phyloP scores from a whole-genome alignment of 1,284 basidiomycete species.

The Marasmius tenuissimus region DNA sequence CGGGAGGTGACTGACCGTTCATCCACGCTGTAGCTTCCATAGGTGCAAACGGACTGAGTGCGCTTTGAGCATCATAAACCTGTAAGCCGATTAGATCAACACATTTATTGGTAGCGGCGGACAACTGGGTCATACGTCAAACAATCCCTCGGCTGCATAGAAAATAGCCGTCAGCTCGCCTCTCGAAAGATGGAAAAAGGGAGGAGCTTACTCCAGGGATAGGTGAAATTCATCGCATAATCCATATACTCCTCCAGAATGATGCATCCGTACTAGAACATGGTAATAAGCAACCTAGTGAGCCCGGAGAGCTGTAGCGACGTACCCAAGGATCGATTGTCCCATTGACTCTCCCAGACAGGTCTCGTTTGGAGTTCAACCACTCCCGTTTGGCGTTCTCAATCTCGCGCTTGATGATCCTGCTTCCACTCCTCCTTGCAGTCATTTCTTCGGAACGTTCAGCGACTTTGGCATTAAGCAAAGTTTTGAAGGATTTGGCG shows the following conservation, averaged over 20 bases:
- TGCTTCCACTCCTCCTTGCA: background rate
- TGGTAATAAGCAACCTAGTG: slow-evolving; percentile 5
- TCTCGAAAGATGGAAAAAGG: background rate
- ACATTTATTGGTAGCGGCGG: background rate
- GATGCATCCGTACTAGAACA: slow-evolving; percentile 54
- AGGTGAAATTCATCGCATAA: slow-evolving; percentile 61
- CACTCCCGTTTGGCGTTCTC: slow-evolving; percentile 17
- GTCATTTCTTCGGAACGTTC: background rate
- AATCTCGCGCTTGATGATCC: slow-evolving; percentile 24
- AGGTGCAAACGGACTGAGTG: slow-evolving; percentile 43
- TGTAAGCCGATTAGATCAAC: slow-evolving; percentile 16
- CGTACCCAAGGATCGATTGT: slow-evolving; percentile 54
- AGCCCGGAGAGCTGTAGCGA: slow-evolving; percentile 2
- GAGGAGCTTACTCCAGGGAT: slow-evolving; percentile 60
- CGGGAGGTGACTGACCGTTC: slow-evolving; percentile 45
- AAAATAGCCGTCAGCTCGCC: background rate
- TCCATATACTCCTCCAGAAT: slow-evolving; percentile 53
- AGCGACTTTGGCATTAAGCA: background rate
- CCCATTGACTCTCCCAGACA: slow-evolving; percentile 42
- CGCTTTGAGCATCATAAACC: slow-evolving; percentile 58
- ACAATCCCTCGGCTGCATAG: background rate
- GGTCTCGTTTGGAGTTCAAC: slow-evolving; percentile 42
- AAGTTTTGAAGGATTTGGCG: background rate
- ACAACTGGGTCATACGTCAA: slow-evolving; percentile 25
- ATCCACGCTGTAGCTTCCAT: slow-evolving; percentile 54